These are phyloP conservation scores for Aurifilum marmelostoma DNA, from an alignment of 2,329 filamentous ascomycete genomes.

Conservation along the genomic window DNA sequence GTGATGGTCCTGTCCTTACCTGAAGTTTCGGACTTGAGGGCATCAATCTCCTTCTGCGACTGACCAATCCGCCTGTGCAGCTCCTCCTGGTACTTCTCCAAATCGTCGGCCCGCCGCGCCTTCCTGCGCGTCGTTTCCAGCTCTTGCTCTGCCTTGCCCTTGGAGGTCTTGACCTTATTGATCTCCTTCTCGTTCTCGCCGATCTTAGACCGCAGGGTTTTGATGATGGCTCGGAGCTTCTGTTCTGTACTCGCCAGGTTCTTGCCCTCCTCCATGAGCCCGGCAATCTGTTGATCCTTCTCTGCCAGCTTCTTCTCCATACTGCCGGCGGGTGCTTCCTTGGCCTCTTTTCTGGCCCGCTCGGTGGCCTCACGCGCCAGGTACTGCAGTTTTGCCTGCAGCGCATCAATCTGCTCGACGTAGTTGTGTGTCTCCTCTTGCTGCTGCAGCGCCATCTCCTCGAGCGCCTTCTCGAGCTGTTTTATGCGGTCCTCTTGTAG, in stretches of 20 bases:
- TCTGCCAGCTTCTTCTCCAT: conserved; percentile 80
- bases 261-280: conserved; percentile 90
- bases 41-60: conserved; percentile 53
- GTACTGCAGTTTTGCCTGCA: conserved; percentile 90
- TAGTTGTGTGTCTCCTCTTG: conserved; percentile 84
- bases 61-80: conserved; percentile 61
- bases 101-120: conserved; percentile 53
- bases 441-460: conserved; percentile 55
- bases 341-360: conserved; percentile 69
- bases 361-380: conserved; percentile 80
- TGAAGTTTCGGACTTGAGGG: conserved; percentile 64
- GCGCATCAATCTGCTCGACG: conserved; percentile 85
- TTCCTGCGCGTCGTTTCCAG: conserved; percentile 50
- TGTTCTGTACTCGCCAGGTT: conserved; percentile 85
- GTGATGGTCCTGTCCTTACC: conserved; percentile 67
- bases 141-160: conserved; percentile 62
- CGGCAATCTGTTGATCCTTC: conserved; percentile 86
- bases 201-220: conserved; percentile 73
- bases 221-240: conserved; percentile 80
- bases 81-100: conserved; percentile 59
- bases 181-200: conserved; percentile 67
- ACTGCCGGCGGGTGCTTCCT: conserved; percentile 65
- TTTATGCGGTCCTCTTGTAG: conserved; percentile 46
- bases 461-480: conserved; percentile 42
- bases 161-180: conserved; percentile 60